Conservation (phyloP, 1,139 yeast species). For the Geotrichum candidum region DNA sequence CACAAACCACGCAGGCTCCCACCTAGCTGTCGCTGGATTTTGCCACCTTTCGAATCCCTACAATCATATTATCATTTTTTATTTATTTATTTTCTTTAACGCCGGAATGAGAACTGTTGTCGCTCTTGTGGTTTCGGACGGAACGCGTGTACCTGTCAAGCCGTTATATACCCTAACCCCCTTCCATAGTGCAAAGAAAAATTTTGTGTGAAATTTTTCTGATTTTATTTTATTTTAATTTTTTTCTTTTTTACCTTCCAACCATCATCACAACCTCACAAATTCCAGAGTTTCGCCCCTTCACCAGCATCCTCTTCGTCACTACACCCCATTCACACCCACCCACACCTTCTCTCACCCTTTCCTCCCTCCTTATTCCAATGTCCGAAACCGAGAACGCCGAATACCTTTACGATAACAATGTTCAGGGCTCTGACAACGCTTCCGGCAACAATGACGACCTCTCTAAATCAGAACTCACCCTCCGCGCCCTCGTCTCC, state of each 20-base stretch:
- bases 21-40: background rate
- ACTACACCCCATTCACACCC: background rate
- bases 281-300: background rate
- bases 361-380: background rate
- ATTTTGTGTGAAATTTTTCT: background rate
- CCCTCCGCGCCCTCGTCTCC: conserved; percentile 62
- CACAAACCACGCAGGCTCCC: background rate
- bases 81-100: background rate
- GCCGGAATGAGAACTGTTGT: background rate
- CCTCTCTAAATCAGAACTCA: conserved; percentile 20
- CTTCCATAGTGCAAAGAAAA: background rate
- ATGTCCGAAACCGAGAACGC: background rate
- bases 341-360: background rate
- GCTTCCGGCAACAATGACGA: conserved; percentile 15
- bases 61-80: background rate
- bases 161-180: background rate
- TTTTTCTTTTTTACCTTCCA: background rate
- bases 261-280: background rate
- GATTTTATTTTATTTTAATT: background rate
- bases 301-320: background rate
- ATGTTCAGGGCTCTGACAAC: background rate
- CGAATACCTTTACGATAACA: background rate
- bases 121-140: background rate
- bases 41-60: background rate
- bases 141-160: background rate